Percentiles rank a stretch among this genome's conserved stretches.
phyloP scores from a whole-genome alignment of 176 grass and related monocot species.

The Musa beccarii region DNA sequence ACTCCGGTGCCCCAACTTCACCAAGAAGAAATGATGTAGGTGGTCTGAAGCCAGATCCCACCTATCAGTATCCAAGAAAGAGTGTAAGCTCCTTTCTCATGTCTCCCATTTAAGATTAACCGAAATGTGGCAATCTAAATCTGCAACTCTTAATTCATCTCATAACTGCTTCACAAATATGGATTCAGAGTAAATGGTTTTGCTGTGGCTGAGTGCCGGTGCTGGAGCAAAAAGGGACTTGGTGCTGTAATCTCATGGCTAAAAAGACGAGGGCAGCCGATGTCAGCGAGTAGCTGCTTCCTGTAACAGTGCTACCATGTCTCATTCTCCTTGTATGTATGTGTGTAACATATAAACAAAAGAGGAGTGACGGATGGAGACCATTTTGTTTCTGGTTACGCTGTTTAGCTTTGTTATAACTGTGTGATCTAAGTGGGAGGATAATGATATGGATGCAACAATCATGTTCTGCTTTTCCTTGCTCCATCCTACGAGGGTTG shows the following conservation, averaged over 20 bases:
- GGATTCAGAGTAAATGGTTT: not conserved
- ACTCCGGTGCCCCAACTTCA: not conserved
- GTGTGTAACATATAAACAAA: not conserved
- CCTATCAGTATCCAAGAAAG: not conserved
- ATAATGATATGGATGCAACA: too few relatives aligned
- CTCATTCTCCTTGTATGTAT: not conserved
- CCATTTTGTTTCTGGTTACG: too few relatives aligned
- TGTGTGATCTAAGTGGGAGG: too few relatives aligned
- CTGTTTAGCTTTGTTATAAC: too few relatives aligned
- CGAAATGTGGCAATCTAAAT: too few relatives aligned
- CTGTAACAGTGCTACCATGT: not conserved
- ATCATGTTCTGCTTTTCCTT: too few relatives aligned
- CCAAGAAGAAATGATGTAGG: not conserved
- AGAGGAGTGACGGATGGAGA: not conserved
- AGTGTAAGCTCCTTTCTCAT: not conserved
- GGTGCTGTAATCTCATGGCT: not conserved
- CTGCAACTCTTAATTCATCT: too few relatives aligned
- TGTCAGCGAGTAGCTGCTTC: not conserved
- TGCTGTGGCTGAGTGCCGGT: not conserved
- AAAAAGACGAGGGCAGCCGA: not conserved
- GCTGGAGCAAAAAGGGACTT: not conserved
- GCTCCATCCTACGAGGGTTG: too few relatives aligned
- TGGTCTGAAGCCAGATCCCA: not conserved
- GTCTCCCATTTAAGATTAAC: too few relatives aligned
- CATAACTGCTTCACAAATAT: not conserved